These are phyloP conservation scores for Bacterosira constricta DNA, from an alignment of 108 stramenopile genomes.

Conservation along the genomic window DNA sequence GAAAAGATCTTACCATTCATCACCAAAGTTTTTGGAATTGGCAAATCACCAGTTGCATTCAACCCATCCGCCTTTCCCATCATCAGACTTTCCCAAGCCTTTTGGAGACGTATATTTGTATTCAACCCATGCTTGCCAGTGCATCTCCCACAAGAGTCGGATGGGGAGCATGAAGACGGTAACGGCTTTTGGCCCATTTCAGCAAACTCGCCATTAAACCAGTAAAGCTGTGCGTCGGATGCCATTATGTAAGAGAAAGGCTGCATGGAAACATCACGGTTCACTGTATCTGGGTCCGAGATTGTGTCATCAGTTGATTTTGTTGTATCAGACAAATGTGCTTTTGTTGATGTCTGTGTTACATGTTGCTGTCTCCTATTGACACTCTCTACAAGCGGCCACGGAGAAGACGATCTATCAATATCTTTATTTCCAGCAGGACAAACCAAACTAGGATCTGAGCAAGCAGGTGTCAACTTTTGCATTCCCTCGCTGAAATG, in stretches of 20 bases:
- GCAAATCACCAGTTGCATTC: slow-evolving; percentile 8
- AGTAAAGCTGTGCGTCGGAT: slow-evolving; percentile 51
- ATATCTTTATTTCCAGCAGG: slow-evolving; percentile 32
- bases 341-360: too few relatives aligned
- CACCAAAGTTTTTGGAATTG: slow-evolving; percentile 41
- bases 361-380: background rate
- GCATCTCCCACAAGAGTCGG: slow-evolving; percentile 46
- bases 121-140: slow-evolving; percentile 39
- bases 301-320: slow-evolving; percentile 1
- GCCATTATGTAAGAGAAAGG: slow-evolving; percentile 53
- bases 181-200: slow-evolving; percentile 39
- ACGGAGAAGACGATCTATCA: slow-evolving; percentile 10
- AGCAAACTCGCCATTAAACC: slow-evolving; percentile 58
- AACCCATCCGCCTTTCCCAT: slow-evolving; percentile 18
- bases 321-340: too few relatives aligned
- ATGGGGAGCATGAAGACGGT: slow-evolving; percentile 29
- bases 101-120: slow-evolving; percentile 40
- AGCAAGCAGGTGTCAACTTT: slow-evolving; percentile 44
- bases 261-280: background rate
- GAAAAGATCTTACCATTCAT: slow-evolving; percentile 46
- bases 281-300: background rate
- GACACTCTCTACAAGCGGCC: background rate
- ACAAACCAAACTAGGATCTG: slow-evolving; percentile 37
- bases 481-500: slow-evolving; percentile 30
- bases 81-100: slow-evolving; percentile 46